Base-by-base conservation (phyloP, 768 basidiomycete species). In the Ramaria sp. region DNA sequence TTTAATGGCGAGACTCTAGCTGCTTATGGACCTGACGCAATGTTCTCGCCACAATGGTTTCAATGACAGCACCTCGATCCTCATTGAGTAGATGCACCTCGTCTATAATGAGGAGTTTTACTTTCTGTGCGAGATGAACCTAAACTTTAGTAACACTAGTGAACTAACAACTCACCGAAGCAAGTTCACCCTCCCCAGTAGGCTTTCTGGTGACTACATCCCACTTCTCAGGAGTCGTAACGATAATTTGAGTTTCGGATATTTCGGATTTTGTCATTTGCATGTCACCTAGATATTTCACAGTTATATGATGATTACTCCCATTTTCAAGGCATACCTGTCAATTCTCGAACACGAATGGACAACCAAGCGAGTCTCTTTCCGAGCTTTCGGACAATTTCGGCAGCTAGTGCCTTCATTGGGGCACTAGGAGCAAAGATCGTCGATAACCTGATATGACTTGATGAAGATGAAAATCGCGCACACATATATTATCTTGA, bases 161-260 rank as follows among this genome's bases (percentile, higher is more conserved):
- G 38, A 7, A 12, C 27, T 24, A 13, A 55, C 15, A 20, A 66
- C 85, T 54, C 58, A 94, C 94, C 49, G 90, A 85, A 32, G 89
- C 89, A n/a, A 98, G 72, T 65, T 98, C 94, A 12, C 93, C 95
- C 70, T 98, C 96, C 7, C 94, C 93, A 0, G 88, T 92, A 0
- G 95, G 92, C 65, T 96, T 98, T 58, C 96, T 74, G 8, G 96
- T 99, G 2, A 99, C 96, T 0, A 99, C 96, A 61, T 98, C 96
- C 96, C 96, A 99, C 67, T 99, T 99, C 66, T 99, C 96, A 0
- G 96, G 96, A 1, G 96, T 99, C 1, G 96, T 99, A 6, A 99
- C 93, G 56, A 99, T 98, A 43, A 99, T 85, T 64, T 97, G 95
- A 9, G 96, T 98, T 67, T 87, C 82, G 1, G 87, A 85, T 57